Base-by-base conservation (phyloP, 1,284 basidiomycete genomes). In the Sporisorium iseilematis-ciliati region DNA sequence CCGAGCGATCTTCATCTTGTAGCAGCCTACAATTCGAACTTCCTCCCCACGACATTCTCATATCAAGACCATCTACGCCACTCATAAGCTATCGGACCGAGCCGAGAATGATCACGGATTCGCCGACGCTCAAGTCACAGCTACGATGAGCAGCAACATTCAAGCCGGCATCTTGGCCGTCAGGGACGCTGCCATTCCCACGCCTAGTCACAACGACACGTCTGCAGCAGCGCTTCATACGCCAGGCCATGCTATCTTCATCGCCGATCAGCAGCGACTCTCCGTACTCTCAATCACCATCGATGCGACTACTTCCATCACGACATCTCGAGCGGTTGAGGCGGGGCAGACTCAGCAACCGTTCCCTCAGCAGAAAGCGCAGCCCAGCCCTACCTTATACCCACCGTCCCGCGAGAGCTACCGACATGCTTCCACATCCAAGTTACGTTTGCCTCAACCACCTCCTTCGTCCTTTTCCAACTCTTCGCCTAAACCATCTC, bases 251-350 rank as follows among this genome's bases (percentile, higher is more conserved):
- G 48, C 73, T 3, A 50, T 78, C 69, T 70, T 50, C 29, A 49
- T 75, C 33, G 54, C 31, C 29, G 50, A 76, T 42, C 73, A 65
- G 8, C 68, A 76, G n/a, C 54, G 63, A 11, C 69, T 78, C 18
- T 57, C 65, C 21, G 43, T 78, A 16, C 73, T 78, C 38, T 76
- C 68, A 16, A 45, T 78, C 54, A 50, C 43, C 52, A 65, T 78
- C 53, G 53, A 68, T 35, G 65, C 73, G 11, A 59, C 65, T 5
- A 68, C 70, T 8, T 43, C 45, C 31, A 63, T 73, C 41, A 35
- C 58, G 10, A 64, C 57, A 2, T 61, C 55, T 29, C 57, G 51
- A 23, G 35, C 42, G 2, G 10, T 12, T 29, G 20, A 14, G 8
- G 23, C 26, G 12, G 12, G 40, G 4, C 38, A 23, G n/a, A 35